Evolutionary conservation across 345 rosid species (phyloP).

Genomic region (Erucastrum elatum): DNA sequence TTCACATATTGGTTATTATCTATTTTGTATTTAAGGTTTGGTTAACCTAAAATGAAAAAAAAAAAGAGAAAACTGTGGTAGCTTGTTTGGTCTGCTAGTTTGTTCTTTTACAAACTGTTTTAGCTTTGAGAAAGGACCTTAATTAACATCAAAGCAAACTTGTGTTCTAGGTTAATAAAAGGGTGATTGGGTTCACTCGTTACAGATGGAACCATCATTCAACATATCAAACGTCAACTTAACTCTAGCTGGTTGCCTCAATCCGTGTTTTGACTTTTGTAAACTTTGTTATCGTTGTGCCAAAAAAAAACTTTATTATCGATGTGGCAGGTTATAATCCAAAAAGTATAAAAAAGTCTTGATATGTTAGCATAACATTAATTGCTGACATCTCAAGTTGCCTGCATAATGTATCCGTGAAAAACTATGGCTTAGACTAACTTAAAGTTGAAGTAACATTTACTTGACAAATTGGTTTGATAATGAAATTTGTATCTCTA

Average conservation of each 20-base stretch:
- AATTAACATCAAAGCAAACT: too few species aligned
- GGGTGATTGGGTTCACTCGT: too few species aligned
- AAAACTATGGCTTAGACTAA: background rate
- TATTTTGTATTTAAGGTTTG: too few species aligned
- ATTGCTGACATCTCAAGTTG: constrained; percentile 32
- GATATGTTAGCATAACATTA: constrained; percentile 7
- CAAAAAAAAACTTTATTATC: constrained; percentile 1
- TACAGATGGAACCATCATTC: background rate
- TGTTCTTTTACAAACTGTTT: too few species aligned
- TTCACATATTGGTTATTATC: too few species aligned
- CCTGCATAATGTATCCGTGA: background rate
- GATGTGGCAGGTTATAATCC: constrained; percentile 15
- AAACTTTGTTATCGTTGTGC: constrained; percentile 10
- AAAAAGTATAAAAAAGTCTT: background rate
- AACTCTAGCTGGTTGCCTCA: background rate
- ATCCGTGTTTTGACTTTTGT: constrained; percentile 8
- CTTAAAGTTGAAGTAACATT: background rate
- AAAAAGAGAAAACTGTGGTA: too few species aligned
- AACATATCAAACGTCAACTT: background rate
- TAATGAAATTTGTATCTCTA: constrained; percentile 3
- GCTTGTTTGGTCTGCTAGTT: too few species aligned
- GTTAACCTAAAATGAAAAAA: too few species aligned
- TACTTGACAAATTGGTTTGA: constrained; percentile 2
- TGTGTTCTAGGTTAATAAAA: too few species aligned
- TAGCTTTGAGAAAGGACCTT: too few species aligned